Conservation (phyloP, 2,329 filamentous ascomycete species). For the Trichophyton verrucosum region DNA sequence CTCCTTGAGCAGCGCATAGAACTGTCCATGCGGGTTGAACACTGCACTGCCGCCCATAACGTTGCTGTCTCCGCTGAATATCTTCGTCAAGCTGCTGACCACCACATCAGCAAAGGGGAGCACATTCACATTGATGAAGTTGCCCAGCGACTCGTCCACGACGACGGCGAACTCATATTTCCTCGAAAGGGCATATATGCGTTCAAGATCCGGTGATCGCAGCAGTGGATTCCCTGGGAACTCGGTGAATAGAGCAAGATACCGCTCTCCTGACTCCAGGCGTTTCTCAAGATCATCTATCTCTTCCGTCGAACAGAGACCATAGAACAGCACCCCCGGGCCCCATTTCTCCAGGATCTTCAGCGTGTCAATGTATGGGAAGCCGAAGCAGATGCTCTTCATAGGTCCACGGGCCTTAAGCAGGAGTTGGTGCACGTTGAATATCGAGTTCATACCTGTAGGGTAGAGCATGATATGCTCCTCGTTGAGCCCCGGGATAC, state of each 20-base stretch:
- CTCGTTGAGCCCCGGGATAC: slow-evolving; percentile 52
- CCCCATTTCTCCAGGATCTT: slow-evolving; percentile 94
- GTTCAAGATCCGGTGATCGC: slow-evolving; percentile 65
- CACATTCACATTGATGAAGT: slow-evolving; percentile 90
- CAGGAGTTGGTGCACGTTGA: slow-evolving; percentile 67
- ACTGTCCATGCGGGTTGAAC: slow-evolving; percentile 53
- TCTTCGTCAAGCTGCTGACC: slow-evolving; percentile 88
- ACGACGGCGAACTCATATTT: slow-evolving; percentile 79
- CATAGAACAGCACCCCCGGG: slow-evolving; percentile 78
- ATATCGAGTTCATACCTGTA: slow-evolving; percentile 91
- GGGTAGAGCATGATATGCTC: slow-evolving; percentile 83
- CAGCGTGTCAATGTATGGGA: slow-evolving; percentile 91
- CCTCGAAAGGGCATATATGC: slow-evolving; percentile 70
- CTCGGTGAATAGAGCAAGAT: slow-evolving; percentile 79
- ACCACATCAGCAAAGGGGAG: slow-evolving; percentile 81
- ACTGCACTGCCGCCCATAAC: slow-evolving; percentile 82
- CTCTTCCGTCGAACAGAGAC: slow-evolving; percentile 61
- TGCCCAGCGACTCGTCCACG: slow-evolving; percentile 92
- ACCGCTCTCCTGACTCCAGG: slow-evolving; percentile 59
- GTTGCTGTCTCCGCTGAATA: slow-evolving; percentile 95
- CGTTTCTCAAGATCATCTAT: slow-evolving; percentile 70
- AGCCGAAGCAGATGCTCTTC: slow-evolving; percentile 87
- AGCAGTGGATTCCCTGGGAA: slow-evolving; percentile 89
- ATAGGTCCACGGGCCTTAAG: slow-evolving; percentile 49
- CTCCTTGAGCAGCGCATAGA: slow-evolving; percentile 57